Evolutionary conservation across 768 basidiomycete species (phyloP).

Genomic region (Calocybe gangraenosa): DNA sequence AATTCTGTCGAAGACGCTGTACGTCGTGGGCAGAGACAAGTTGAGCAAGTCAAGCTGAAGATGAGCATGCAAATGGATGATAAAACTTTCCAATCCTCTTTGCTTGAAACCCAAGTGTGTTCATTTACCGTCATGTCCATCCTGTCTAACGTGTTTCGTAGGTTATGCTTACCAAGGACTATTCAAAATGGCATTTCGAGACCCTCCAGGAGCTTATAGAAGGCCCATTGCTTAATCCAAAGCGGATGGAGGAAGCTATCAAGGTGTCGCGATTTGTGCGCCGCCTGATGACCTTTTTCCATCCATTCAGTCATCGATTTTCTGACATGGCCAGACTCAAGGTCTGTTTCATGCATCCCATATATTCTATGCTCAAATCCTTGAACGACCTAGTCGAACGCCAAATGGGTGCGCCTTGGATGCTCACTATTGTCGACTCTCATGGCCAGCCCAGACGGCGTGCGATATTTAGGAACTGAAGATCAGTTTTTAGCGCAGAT

Average conservation of each 20-base stretch:
- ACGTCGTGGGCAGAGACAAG: conserved; percentile 82
- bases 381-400: conserved; percentile 54
- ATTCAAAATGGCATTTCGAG: conserved; percentile 91
- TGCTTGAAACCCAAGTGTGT: conserved; percentile 83
- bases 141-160: conserved; percentile 22
- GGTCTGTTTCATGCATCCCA: conserved; percentile 27
- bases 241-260: conserved; percentile 92
- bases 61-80: conserved; percentile 96
- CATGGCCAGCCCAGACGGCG: conserved; percentile 77
- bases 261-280: conserved; percentile 85
- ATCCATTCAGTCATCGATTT: conserved; percentile 86
- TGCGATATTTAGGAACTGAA: conserved; percentile 74
- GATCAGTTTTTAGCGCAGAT: conserved; percentile 86
- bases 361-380: too few relatives aligned
- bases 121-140: background rate
- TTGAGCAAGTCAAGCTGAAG: conserved; percentile 87
- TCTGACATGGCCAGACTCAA: conserved; percentile 73
- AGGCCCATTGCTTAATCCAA: conserved; percentile 87
- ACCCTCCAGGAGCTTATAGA: conserved; percentile 84
- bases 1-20: conserved; percentile 85
- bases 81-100: conserved; percentile 75
- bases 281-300: conserved; percentile 90
- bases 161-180: conserved; percentile 87
- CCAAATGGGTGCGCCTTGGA: conserved; percentile 84
- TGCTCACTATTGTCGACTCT: conserved; percentile 81